Base-by-base conservation (phyloP, 2,329 filamentous ascomycete species). In the Colletotrichum somersetense region DNA sequence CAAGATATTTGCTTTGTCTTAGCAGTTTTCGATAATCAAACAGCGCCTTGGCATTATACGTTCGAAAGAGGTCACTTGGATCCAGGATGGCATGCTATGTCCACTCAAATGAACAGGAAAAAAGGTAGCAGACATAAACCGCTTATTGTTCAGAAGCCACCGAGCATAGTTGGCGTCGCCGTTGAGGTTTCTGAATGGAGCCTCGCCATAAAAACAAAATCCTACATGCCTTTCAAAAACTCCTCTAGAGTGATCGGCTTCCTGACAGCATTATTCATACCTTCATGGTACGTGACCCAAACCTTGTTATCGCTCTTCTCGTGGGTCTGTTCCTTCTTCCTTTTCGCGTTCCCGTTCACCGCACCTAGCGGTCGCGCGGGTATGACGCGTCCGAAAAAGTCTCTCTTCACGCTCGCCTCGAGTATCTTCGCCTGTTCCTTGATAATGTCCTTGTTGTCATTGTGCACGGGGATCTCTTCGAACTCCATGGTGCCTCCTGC, bases 251-350 rank as follows among this genome's bases (percentile, higher is more conserved):
- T 93, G 73, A 98, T 91, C 2, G 94, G 93, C 80, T 97, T 97
- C 80, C 93, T 88, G 73, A 98, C 95, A 14, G 95, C 95, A 86
- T 98, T 97, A 67, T 94, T 96, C 79, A 94, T 91, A 0, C 95
- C 95, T 83, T 98, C 95, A 77, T 97, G 91, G 80, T 91, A 98
- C 74, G 90, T 96, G 53, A 97, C 91, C 95, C 95, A 97, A 5
- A 95, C 92, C 76, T 91, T 86, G 67, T 85, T 81, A 55, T 81
- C 79, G 50, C 77, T 80, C 71, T 76, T 77, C 35, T 77, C 79
- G 58, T 77, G 79, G 33, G 66, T 76, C 52, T 63, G 77, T 62
- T 77, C 78, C 56, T 76, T 77, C 35, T 56, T 73, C 62, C 67
- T 71, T 50, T 57, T 78, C 64, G 64, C 78, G 67, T 83, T 83